These are phyloP conservation scores for Phaeoacremonium minimum DNA, from an alignment of 2,329 filamentous ascomycete species.

Conservation along the genomic window DNA sequence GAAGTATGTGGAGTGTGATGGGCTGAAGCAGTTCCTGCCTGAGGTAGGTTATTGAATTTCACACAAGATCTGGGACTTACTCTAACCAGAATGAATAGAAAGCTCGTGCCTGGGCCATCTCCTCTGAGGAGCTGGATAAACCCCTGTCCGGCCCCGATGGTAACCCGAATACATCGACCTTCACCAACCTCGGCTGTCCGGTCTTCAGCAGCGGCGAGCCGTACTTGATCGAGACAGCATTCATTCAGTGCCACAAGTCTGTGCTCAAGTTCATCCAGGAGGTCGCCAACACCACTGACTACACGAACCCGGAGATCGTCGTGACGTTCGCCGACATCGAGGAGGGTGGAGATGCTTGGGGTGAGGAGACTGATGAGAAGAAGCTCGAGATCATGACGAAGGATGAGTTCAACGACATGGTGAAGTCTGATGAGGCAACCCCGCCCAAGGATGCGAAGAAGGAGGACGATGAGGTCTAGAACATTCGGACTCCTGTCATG, in stretches of 20 bases:
- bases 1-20: slow-evolving; percentile 32
- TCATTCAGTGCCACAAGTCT: slow-evolving; percentile 47
- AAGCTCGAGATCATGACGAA: slow-evolving; percentile 6
- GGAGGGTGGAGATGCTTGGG: too few relatives aligned
- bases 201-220: slow-evolving; percentile 65
- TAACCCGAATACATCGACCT: slow-evolving; percentile 31
- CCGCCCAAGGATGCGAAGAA: too few relatives aligned
- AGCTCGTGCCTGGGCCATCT: slow-evolving; percentile 57
- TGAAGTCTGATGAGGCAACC: too few relatives aligned
- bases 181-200: slow-evolving; percentile 55
- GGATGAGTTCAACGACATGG: too few relatives aligned
- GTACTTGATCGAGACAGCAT: slow-evolving; percentile 55
- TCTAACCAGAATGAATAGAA: slow-evolving; percentile 42
- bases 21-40: slow-evolving; percentile 44
- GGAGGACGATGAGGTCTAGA: too few relatives aligned
- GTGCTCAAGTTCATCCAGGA: slow-evolving; percentile 60
- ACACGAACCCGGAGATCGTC: slow-evolving; percentile 32
- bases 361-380: slow-evolving; percentile 20
- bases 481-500: too few relatives aligned
- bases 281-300: slow-evolving; percentile 36
- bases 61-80: too few relatives aligned
- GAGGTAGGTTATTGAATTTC: slow-evolving; percentile 42
- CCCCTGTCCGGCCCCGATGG: slow-evolving; percentile 49
- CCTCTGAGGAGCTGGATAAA: slow-evolving; percentile 42
- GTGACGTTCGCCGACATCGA: slow-evolving; percentile 18